Percentiles rank a stretch among this genome's conserved stretches.
Conservation (phyloP, 2,329 filamentous ascomycete genomes). For the Cercospora sp. region DNA sequence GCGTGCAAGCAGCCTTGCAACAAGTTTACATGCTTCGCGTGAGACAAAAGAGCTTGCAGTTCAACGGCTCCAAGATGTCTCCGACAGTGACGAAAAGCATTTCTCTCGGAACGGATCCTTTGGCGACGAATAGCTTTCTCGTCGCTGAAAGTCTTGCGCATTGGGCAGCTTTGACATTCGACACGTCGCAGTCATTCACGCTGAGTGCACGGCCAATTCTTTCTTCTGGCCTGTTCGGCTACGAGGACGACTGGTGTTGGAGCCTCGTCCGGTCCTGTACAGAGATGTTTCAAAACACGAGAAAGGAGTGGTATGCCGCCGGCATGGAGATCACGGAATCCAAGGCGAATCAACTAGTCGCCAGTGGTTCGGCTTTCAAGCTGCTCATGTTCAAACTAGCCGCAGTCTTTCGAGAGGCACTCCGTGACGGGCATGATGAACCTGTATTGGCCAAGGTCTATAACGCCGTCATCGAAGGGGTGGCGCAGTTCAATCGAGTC, state of each 20-base stretch:
- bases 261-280: conserved; percentile 18
- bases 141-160: conserved; percentile 19
- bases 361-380: conserved; percentile 16
- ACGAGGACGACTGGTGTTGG: conserved; percentile 16
- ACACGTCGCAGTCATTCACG: conserved; percentile 17
- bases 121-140: conserved; percentile 17
- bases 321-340: conserved; percentile 15
- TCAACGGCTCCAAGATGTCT: conserved; percentile 18
- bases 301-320: conserved; percentile 9
- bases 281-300: conserved; percentile 13
- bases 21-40: conserved; percentile 18
- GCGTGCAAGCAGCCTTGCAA: conserved; percentile 17
- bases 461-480: conserved; percentile 7
- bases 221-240: conserved; percentile 18
- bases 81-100: conserved; percentile 13
- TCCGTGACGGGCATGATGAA: conserved; percentile 20
- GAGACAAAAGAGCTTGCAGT: conserved; percentile 12
- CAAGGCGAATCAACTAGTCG: conserved; percentile 14
- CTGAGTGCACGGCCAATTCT: conserved; percentile 15
- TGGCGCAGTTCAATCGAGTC: conserved; percentile 17
- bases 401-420: conserved; percentile 18
- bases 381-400: conserved; percentile 15
- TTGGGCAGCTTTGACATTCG: conserved; percentile 18
- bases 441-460: conserved; percentile 10
- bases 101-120: conserved; percentile 10